Conservation (phyloP, 148 eudicot genomes). For the Limonium bicolor region DNA sequence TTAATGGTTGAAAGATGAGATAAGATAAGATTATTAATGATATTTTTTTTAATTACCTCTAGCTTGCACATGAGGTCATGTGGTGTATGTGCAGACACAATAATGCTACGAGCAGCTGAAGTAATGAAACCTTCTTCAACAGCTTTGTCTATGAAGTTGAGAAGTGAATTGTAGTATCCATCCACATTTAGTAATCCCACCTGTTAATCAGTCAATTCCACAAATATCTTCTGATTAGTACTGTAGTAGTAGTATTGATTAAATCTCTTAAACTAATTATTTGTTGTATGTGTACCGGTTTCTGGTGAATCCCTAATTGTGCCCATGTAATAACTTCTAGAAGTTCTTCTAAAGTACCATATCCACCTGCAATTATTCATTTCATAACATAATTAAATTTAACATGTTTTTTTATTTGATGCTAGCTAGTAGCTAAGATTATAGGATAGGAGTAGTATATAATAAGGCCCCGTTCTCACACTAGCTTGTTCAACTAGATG, state of each 20-base stretch:
- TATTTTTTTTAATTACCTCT: constrained; percentile 52
- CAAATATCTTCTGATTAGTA: too few relatives aligned
- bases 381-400: not conserved
- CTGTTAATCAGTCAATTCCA: constrained; percentile 20
- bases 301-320: constrained; percentile 75
- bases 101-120: constrained; percentile 81
- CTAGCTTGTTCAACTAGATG: too few relatives aligned
- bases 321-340: constrained; percentile 86
- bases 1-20: too few relatives aligned
- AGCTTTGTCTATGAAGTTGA: constrained; percentile 91
- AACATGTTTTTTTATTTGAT: not conserved
- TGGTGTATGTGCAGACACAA: constrained; percentile 82
- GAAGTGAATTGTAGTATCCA: constrained; percentile 78
- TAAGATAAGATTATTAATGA: too few relatives aligned
- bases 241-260: too few relatives aligned
- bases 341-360: constrained; percentile 76
- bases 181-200: constrained; percentile 86
- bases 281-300: constrained; percentile 32
- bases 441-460: too few relatives aligned
- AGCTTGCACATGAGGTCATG: constrained; percentile 78
- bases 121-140: constrained; percentile 88
- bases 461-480: too few relatives aligned
- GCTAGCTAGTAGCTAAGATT: too few relatives aligned
- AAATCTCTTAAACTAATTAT: not conserved
- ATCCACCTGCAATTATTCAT: constrained; percentile 37